Percentiles rank a stretch among this genome's conserved stretches.
Evolutionary conservation across 179 eudicot species (phyloP).

Genomic region (Beta macrorhiza): DNA sequence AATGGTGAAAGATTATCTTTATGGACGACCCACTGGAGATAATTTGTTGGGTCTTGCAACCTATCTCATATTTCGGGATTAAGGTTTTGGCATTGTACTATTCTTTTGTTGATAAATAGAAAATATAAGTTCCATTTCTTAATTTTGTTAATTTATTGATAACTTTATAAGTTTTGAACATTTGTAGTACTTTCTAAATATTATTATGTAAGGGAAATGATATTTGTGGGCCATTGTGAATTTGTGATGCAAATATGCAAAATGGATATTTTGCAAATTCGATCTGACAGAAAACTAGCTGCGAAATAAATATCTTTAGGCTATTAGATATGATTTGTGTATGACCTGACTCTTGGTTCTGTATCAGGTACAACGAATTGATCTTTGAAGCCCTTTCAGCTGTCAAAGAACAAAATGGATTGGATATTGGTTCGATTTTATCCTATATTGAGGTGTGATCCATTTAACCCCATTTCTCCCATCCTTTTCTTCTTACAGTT

Average conservation of each 20-base stretch:
- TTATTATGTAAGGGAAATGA: not conserved
- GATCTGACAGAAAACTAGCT: not conserved
- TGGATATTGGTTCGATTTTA: conserved; percentile 56
- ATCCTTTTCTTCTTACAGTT: not conserved
- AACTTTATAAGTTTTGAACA: no score
- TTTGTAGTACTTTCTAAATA: not conserved
- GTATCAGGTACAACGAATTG: conserved; percentile 55
- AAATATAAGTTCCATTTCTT: no score
- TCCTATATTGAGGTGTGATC: conserved; percentile 65
- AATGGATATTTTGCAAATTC: not conserved
- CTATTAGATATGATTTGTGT: not conserved
- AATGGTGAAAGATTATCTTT: no score
- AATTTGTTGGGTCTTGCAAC: no score
- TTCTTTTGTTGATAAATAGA: no score
- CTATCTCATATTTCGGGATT: no score
- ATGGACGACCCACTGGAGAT: no score
- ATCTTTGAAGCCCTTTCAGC: conserved; percentile 68
- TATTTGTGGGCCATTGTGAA: not conserved
- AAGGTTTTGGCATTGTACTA: no score
- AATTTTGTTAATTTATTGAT: no score
- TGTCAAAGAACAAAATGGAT: conserved; percentile 55
- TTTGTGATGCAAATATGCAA: not conserved
- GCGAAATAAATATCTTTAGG: not conserved
- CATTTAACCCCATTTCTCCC: conserved; percentile 7
- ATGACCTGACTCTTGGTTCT: conserved; percentile 15